Evolutionary conservation across 768 basidiomycete genomes (phyloP).

Genomic region (Naganishia friedmannii): DNA sequence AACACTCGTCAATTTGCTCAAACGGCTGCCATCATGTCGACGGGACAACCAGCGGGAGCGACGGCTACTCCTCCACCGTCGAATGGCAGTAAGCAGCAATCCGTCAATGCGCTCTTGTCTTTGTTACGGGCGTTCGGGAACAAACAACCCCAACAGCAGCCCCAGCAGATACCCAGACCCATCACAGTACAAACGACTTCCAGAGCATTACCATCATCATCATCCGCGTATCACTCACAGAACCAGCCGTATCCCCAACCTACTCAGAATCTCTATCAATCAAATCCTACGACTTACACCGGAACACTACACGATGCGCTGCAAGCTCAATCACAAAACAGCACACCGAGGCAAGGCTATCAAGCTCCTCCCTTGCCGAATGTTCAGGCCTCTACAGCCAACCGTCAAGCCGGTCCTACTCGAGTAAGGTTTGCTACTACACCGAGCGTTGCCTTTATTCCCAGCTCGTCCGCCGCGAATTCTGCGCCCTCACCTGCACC

Average conservation of each 20-base stretch:
- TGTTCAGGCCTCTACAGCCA: not conserved
- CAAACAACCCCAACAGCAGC: conserved; percentile 5
- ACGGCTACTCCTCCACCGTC: not conserved
- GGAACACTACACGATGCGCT: conserved; percentile 15
- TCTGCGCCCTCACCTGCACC: not conserved
- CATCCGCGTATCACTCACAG: not conserved
- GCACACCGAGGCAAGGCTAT: conserved; percentile 6
- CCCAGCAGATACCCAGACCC: not conserved
- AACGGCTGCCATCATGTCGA: not conserved
- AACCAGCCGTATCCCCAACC: not conserved
- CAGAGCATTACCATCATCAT: not conserved
- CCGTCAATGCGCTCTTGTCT: conserved; percentile 7
- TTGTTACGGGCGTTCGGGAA: conserved; percentile 2
- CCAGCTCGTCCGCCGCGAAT: not conserved
- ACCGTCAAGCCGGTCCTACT: conserved; percentile 5
- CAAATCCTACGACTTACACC: not conserved
- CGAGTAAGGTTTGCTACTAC: conserved; percentile 9
- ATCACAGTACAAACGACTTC: not conserved
- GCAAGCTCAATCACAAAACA: not conserved
- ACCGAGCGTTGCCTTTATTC: conserved; percentile 1
- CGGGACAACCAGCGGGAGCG: not conserved
- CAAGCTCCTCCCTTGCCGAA: conserved; percentile 10
- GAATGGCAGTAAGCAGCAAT: conserved; percentile 2
- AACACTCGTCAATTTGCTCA: not conserved
- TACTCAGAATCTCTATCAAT: not conserved